phyloP scores from a whole-genome alignment of 2,329 filamentous ascomycete genomes.

The Phialemoniopsis sp. region DNA sequence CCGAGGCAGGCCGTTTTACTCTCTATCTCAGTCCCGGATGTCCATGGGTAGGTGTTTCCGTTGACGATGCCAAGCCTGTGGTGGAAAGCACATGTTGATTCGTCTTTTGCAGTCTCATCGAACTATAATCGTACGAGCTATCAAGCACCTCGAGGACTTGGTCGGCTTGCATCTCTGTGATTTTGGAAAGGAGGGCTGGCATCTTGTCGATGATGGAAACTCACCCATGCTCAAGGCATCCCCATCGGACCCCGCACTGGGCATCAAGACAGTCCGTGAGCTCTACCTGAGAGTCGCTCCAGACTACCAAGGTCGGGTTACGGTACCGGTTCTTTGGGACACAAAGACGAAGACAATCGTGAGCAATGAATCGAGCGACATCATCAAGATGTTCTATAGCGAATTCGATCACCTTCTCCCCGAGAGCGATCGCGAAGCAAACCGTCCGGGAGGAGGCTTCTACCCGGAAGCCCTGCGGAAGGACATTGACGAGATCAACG shows the following conservation, averaged over 20 bases:
- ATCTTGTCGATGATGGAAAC: slow-evolving; percentile 37
- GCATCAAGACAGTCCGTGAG: slow-evolving; percentile 62
- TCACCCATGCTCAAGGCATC: too few species aligned
- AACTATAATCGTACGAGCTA: slow-evolving; percentile 65
- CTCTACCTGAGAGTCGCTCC: slow-evolving; percentile 67
- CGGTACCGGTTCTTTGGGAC: slow-evolving; percentile 70
- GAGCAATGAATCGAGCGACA: slow-evolving; percentile 79
- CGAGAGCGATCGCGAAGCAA: slow-evolving; percentile 44
- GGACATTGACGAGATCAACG: slow-evolving; percentile 62
- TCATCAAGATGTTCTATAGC: slow-evolving; percentile 77
- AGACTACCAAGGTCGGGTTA: slow-evolving; percentile 66
- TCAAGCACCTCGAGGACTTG: slow-evolving; percentile 70
- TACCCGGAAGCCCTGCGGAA: slow-evolving; percentile 46
- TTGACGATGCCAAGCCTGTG: too few species aligned
- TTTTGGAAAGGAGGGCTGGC: slow-evolving; percentile 57
- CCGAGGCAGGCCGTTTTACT: slow-evolving; percentile 56
- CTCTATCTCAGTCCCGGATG: slow-evolving; percentile 59
- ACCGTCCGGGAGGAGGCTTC: slow-evolving; percentile 47
- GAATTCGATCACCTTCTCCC: slow-evolving; percentile 64
- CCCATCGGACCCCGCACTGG: slow-evolving; percentile 59
- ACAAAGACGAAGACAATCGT: slow-evolving; percentile 67
- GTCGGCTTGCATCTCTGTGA: slow-evolving; percentile 64
- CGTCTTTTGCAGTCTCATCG: slow-evolving; percentile 55
- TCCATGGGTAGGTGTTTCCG: slow-evolving; percentile 50
- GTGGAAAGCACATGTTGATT: background rate